phyloP scores from a whole-genome alignment of 2,329 filamentous ascomycete genomes.

The Botrytis elliptica region DNA sequence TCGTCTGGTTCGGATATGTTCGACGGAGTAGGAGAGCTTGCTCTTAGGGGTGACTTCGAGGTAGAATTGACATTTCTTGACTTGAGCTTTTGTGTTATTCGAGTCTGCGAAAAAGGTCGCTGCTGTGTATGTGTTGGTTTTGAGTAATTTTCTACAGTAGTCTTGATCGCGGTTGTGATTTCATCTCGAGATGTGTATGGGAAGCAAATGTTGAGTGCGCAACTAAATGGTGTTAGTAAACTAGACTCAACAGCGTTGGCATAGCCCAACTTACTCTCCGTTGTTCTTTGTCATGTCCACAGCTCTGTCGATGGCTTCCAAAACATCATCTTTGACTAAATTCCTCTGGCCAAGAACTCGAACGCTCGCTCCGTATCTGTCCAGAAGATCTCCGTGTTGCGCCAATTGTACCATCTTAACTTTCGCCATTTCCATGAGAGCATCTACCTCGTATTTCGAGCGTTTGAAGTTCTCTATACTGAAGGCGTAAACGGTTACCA shows the following conservation, averaged over 20 bases:
- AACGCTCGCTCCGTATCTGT: slow-evolving; percentile 86
- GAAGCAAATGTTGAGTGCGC: slow-evolving; percentile 90
- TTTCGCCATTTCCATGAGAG: slow-evolving; percentile 96
- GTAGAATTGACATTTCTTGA: slow-evolving; percentile 54
- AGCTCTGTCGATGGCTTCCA: slow-evolving; percentile 83
- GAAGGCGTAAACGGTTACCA: slow-evolving; percentile 97
- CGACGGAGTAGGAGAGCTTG: slow-evolving; percentile 50
- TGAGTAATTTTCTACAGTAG: slow-evolving; percentile 84
- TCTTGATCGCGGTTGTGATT: slow-evolving; percentile 84
- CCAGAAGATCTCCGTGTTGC: slow-evolving; percentile 88
- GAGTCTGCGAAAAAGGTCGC: slow-evolving; percentile 80
- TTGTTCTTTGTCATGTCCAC: slow-evolving; percentile 86
- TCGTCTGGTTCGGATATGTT: slow-evolving; percentile 46
- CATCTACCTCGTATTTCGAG: slow-evolving; percentile 93
- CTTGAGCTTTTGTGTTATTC: slow-evolving; percentile 83
- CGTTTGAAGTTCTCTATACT: slow-evolving; percentile 99
- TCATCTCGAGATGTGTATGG: slow-evolving; percentile 96
- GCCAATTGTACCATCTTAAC: slow-evolving; percentile 88
- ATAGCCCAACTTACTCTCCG: slow-evolving; percentile 57
- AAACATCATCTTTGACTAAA: slow-evolving; percentile 80
- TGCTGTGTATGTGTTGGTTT: slow-evolving; percentile 64
- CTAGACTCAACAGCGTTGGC: no score
- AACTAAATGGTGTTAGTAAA: slow-evolving; percentile 41
- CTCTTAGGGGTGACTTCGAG: slow-evolving; percentile 28
- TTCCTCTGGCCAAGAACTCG: slow-evolving; percentile 82